phyloP scores from a whole-genome alignment of 495 filamentous ascomycete species.

The Aspergillus panamensis region DNA sequence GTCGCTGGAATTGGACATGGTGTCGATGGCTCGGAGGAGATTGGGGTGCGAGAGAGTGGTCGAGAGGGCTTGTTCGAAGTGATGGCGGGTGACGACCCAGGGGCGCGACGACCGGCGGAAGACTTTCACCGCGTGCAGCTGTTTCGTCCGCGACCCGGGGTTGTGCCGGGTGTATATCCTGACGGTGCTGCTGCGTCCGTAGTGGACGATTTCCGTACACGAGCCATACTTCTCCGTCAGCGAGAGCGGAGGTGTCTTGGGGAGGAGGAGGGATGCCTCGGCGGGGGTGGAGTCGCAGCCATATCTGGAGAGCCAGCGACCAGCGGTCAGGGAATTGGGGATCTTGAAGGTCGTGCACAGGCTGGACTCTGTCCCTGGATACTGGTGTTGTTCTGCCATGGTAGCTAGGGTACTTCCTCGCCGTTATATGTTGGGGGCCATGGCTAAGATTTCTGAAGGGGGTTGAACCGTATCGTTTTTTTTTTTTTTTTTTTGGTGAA shows the following conservation, averaged over 20 bases:
- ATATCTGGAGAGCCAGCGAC: background rate
- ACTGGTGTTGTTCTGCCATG: background rate
- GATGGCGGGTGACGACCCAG: background rate
- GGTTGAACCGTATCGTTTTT: background rate
- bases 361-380: background rate
- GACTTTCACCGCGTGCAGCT: constrained; percentile 17
- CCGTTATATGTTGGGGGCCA: background rate
- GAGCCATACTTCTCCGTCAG: constrained; percentile 6
- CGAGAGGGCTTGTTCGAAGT: background rate
- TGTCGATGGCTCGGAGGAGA: constrained; percentile 17
- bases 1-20: constrained; percentile 17
- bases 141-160: background rate
- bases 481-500: background rate
- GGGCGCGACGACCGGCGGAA: background rate
- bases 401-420: background rate
- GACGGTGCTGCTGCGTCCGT: constrained; percentile 13
- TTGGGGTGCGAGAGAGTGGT: constrained; percentile 14
- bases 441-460: background rate
- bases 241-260: background rate
- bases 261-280: background rate
- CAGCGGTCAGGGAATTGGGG: background rate
- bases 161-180: constrained; percentile 13
- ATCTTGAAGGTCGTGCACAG: background rate
- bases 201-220: constrained; percentile 17
- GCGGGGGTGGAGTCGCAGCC: background rate